phyloP scores from a whole-genome alignment of 208 protist genomes.

The Trypanosomatidae sp. region DNA sequence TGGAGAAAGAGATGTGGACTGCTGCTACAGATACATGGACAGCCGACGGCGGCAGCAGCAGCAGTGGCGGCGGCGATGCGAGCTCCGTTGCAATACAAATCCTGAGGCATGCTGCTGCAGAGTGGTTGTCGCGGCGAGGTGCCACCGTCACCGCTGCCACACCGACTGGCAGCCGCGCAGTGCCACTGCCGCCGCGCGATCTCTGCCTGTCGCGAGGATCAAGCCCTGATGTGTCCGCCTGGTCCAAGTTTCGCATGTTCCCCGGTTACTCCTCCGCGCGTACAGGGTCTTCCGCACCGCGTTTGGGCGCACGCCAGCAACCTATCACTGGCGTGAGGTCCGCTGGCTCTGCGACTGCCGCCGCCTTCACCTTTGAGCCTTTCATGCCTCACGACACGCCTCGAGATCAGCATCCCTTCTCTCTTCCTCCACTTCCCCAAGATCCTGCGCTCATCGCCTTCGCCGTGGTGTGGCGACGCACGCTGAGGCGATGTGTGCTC shows the following conservation, averaged over 20 bases:
- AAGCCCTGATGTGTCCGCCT: background rate
- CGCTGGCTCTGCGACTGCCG: background rate
- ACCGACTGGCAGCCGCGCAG: conserved; percentile 38
- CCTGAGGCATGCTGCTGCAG: conserved; percentile 28
- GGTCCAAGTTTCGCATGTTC: background rate
- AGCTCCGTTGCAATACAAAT: conserved; percentile 6
- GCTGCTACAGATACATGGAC: background rate
- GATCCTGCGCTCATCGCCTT: conserved; percentile 49
- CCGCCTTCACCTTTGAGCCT: conserved; percentile 33
- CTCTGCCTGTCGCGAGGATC: conserved; percentile 14
- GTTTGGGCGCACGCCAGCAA: background rate
- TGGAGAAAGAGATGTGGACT: conserved; percentile 22
- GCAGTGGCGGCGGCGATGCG: background rate
- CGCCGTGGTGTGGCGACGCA: conserved; percentile 46
- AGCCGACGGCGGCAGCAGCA: background rate
- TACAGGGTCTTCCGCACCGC: background rate
- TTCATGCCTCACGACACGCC: conserved; percentile 34
- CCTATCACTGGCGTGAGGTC: background rate
- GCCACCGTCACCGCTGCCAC: conserved; percentile 39
- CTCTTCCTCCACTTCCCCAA: conserved; percentile 51
- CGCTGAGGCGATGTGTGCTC: conserved; percentile 31
- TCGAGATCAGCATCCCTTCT: conserved; percentile 40
- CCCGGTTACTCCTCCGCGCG: background rate
- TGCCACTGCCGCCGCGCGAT: conserved; percentile 34
- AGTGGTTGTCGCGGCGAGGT: conserved; percentile 43